phyloP scores from a whole-genome alignment of 192 early-diverging fungal species.

The Entophlyctis luteolus region DNA sequence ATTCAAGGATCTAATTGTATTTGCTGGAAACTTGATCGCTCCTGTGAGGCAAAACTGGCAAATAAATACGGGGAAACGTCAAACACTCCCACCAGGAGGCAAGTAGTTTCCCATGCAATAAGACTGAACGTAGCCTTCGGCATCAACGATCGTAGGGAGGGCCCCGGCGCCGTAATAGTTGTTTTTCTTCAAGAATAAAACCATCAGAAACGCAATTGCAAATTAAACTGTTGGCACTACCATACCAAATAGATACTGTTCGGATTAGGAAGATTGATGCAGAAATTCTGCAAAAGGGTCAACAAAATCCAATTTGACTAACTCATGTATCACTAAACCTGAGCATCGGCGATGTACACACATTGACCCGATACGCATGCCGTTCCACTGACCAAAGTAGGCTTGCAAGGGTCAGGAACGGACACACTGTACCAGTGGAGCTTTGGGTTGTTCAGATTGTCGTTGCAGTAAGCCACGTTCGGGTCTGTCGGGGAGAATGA shows the following conservation, averaged over 20 bases:
- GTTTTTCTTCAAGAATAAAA: constrained; percentile 7
- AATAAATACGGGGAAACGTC: not conserved
- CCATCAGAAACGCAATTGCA: not conserved
- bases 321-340: too few relatives aligned
- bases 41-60: constrained; percentile 8
- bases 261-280: constrained; percentile 34
- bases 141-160: constrained; percentile 25
- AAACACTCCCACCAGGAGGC: constrained; percentile 8
- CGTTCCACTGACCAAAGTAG: not conserved
- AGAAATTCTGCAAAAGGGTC: constrained; percentile 27
- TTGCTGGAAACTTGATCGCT: constrained; percentile 2
- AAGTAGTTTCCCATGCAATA: constrained; percentile 31
- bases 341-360: not conserved
- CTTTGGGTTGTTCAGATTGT: not conserved
- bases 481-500: not conserved
- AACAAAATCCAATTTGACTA: too few relatives aligned
- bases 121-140: constrained; percentile 32
- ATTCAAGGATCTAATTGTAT: constrained; percentile 14
- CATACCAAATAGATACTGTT: constrained; percentile 17
- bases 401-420: not conserved
- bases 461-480: not conserved
- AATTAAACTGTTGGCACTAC: too few relatives aligned
- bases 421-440: not conserved
- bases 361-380: not conserved
- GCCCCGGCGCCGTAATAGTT: constrained; percentile 9